Conservation (phyloP, 2,329 filamentous ascomycete genomes). For the Ramularia collo-cygni region DNA sequence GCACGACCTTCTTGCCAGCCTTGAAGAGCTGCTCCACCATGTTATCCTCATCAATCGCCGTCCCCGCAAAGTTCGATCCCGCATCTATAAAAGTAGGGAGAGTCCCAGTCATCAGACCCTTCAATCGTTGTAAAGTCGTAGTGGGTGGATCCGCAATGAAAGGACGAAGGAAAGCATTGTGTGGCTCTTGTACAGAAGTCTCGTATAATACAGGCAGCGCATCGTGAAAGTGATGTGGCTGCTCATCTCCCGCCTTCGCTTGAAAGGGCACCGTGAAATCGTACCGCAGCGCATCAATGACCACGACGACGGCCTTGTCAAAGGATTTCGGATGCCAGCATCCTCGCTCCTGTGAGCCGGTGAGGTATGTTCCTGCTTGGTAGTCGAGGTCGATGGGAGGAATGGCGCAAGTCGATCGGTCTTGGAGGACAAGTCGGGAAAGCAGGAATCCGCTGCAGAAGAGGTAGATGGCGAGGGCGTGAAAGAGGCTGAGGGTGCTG, state of each 20-base stretch:
- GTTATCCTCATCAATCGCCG: constrained; percentile 90
- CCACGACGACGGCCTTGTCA: constrained; percentile 79
- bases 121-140: constrained; percentile 82
- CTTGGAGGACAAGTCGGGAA: constrained; percentile 72
- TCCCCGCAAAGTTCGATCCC: constrained; percentile 91
- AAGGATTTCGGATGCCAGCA: constrained; percentile 98
- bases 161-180: constrained; percentile 81
- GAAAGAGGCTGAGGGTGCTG: constrained; percentile 50
- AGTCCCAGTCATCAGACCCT: constrained; percentile 91
- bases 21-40: constrained; percentile 57
- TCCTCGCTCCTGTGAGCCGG: constrained; percentile 50
- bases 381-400: constrained; percentile 52
- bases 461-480: constrained; percentile 75
- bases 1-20: constrained; percentile 71
- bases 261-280: constrained; percentile 85
- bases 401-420: constrained; percentile 69
- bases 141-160: constrained; percentile 98
- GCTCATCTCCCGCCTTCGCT: constrained; percentile 42
- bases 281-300: constrained; percentile 91
- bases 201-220: constrained; percentile 82
- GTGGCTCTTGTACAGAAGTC: constrained; percentile 63
- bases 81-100: constrained; percentile 90
- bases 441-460: constrained; percentile 95
- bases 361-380: constrained; percentile 25
- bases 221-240: constrained; percentile 68